Evolutionary conservation across 148 eudicot species (phyloP), one percentile per base, ranked within the genome.

Genomic region (Pouteria glomerata): DNA sequence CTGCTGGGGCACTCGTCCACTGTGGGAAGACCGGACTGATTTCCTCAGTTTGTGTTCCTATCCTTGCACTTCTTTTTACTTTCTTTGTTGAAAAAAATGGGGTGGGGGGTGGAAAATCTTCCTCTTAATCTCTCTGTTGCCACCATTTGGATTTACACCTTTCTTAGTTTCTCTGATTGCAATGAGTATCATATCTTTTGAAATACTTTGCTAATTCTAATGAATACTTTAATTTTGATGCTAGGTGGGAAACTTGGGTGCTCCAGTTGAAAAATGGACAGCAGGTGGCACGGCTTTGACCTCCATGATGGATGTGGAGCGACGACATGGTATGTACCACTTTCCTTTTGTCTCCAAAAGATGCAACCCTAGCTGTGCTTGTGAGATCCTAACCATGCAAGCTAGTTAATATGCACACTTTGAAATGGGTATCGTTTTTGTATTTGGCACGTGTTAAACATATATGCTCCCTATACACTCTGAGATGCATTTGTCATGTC

Each of bases 231-330:
- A n/a, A 16, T 59, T 57, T 35, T 57, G 16, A 30, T 45, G 80
- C 58, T 82, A 92, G 98, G 98, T 95, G 6, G 96, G 90, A 29
- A 95, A 95, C 77, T 88, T 95, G 80, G 88, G 89, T 69, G 93
- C 97, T 64, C 97, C 99, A 4, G 99, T 92, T 71, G 88, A 89
- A 68, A 92, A 95, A 72, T 95, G 99, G 99, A 95, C 97, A 63
- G 97, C 90, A 74, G 97, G 99, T 64, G 99, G 99, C 80, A 95
- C 99, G 59, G 94, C 97, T 75, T 81, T 95, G 84, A 95, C 99
- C 68, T 65, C 97, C 56, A 68, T 95, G 35, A 95, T 95, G 99
- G 99, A 95, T 70, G 99, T 95, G 35, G 99, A 95, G 78, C 90
- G 99, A 85, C 92, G 97, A 88, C 99, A 95, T 66, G 99, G 99